Evolutionary conservation across 257 asterid genomes (phyloP), one percentile per base, ranked within the genome.

Genomic region (Sherardia arvensis): DNA sequence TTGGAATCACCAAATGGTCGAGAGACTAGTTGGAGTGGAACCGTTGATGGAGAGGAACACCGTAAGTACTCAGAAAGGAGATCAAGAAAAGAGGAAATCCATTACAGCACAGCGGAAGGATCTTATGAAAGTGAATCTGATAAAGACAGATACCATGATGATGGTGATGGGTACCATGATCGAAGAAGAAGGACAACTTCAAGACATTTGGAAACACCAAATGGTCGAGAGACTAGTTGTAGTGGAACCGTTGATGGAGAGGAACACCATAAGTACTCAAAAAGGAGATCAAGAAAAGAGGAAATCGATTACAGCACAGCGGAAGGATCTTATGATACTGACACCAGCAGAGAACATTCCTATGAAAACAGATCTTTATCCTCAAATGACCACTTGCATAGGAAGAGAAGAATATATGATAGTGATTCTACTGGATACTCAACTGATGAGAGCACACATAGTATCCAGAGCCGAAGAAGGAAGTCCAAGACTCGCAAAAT

Each of bases 71-170:
- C 62, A 9, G 71, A 73, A 33, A 81, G 62, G 55, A 76, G 76
- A 57, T 72, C 66, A 66, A 67, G 77, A 70, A 72, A 49, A 36
- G 73, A 73, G 65, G 49, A 67, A 49, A 21, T 51, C 12, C 61
- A 36, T 33, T 36, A 49, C 55, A 66, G 53, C 22, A 64, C 25
- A 7, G 8, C 54, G 53, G 63, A 29, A 40, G 62, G n/a, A n/a
- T n/a, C n/a, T n/a, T n/a, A 66, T 25, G 76, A 73, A 58, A 66
- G 69, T 33, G 86, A 76, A 60, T 75, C 86, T 69, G 84, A 79
- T 53, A 49, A 45, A 61, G 66, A 69, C 68, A 47, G 75, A 69
- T 72, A 71, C 21, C 43, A 58, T 21, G 72, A 64, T 73, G 69
- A 64, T 73, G 69, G 66, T 53, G 61, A 70, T 47, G 53, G 67